These are phyloP conservation scores for Yamadazyma sp. DNA, from an alignment of 1,139 yeast species.

Conservation along the genomic window DNA sequence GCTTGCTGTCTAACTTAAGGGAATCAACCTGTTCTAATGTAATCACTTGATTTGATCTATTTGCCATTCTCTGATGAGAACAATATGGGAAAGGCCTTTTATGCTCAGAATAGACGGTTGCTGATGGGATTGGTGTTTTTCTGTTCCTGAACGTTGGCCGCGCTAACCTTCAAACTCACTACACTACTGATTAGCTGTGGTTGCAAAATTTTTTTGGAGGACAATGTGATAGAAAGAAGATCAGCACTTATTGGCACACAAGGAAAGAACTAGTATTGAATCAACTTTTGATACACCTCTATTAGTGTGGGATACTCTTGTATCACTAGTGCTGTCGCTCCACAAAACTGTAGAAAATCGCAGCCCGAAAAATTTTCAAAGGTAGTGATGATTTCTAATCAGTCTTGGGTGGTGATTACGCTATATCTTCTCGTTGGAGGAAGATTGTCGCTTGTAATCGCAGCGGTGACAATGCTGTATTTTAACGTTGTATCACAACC, in stretches of 20 bases:
- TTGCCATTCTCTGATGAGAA: constrained; percentile 12
- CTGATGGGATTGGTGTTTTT: background rate
- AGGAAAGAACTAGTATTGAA: too few relatives aligned
- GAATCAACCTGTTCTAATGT: constrained; percentile 18
- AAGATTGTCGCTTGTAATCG: constrained; percentile 24
- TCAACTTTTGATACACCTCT: too few relatives aligned
- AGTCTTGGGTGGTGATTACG: constrained; percentile 8
- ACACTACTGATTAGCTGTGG: too few relatives aligned
- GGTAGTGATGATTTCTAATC: constrained; percentile 11
- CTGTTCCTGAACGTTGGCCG: background rate
- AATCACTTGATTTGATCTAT: constrained; percentile 12
- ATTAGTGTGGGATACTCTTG: too few relatives aligned
- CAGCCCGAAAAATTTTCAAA: constrained; percentile 8
- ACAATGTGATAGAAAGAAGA: background rate
- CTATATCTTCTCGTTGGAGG: constrained; percentile 23
- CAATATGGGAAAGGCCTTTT: background rate
- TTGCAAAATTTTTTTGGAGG: background rate
- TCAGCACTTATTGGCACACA: too few relatives aligned
- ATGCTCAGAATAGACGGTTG: background rate
- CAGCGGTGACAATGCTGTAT: constrained; percentile 3
- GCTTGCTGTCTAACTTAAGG: constrained; percentile 17
- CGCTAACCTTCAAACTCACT: background rate
- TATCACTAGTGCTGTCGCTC: background rate
- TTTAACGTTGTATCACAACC: background rate
- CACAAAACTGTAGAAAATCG: background rate